Conservation (phyloP, 805 yeast genomes). For the Nakazawaea wickerhamii region DNA sequence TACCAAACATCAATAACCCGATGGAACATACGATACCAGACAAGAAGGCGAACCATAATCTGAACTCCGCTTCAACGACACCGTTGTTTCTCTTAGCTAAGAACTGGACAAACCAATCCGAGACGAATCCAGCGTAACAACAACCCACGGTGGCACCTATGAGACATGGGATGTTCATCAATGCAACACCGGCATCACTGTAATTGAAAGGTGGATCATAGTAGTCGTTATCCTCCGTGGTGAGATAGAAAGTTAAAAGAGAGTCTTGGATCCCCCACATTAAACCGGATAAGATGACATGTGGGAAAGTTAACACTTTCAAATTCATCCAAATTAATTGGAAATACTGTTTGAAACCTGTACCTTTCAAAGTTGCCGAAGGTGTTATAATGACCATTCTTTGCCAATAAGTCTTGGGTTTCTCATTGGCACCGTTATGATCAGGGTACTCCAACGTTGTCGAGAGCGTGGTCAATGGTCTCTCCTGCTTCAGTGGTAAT, state of each 20-base stretch:
- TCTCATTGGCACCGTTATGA: constrained; percentile 26
- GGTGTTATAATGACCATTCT: constrained; percentile 30
- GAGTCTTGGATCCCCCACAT: constrained; percentile 83
- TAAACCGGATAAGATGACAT: constrained; percentile 59
- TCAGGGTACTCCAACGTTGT: constrained; percentile 9
- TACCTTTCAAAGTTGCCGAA: constrained; percentile 31
- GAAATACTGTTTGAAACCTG: constrained; percentile 37
- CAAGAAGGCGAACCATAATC: constrained; percentile 51
- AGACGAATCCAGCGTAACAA: constrained; percentile 53
- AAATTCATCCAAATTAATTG: constrained; percentile 26
- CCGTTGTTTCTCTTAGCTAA: constrained; percentile 57
- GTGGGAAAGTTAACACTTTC: constrained; percentile 40
- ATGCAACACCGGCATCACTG: constrained; percentile 59
- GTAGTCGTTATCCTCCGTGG: constrained; percentile 65
- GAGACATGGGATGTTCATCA: constrained; percentile 69
- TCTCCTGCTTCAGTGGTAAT: constrained; percentile 11
- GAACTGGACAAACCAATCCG: constrained; percentile 57
- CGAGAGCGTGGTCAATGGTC: constrained; percentile 3
- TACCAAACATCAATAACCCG: constrained; percentile 61
- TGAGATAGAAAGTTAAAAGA: constrained; percentile 65
- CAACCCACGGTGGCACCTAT: constrained; percentile 66
- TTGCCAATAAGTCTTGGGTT: constrained; percentile 24
- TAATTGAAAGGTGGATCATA: constrained; percentile 64
- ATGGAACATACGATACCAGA: constrained; percentile 55
- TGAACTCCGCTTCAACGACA: constrained; percentile 58